Conservation (phyloP, 2,329 filamentous ascomycete genomes). For the Penicillium italicum region DNA sequence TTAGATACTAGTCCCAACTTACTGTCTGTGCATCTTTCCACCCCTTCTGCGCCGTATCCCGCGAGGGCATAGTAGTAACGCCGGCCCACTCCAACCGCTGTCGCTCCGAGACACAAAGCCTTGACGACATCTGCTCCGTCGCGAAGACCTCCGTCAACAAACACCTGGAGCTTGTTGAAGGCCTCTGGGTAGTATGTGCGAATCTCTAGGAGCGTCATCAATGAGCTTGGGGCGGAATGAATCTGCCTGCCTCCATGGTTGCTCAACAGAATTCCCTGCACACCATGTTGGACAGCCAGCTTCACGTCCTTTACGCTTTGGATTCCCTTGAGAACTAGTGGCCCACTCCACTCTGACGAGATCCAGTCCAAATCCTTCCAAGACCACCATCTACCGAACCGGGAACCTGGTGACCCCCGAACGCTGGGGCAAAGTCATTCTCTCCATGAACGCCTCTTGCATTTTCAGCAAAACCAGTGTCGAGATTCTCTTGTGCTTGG, state of each 20-base stretch:
- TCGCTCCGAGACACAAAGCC: conserved; percentile 50
- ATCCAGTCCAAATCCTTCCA: conserved; percentile 9
- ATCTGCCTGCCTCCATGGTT: conserved; percentile 55
- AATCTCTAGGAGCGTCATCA: conserved; percentile 50
- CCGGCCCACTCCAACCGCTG: conserved; percentile 49
- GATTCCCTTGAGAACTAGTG: conserved; percentile 17
- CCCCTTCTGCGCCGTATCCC: conserved; percentile 21
- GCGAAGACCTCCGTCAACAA: conserved; percentile 51
- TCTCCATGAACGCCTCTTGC: conserved; percentile 5
- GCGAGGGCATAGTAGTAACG: conserved; percentile 22
- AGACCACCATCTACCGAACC: conserved; percentile 17
- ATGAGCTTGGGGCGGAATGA: conserved; percentile 46
- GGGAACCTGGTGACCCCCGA: conserved; percentile 15
- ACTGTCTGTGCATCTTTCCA: conserved; percentile 18
- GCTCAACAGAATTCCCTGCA: conserved; percentile 49
- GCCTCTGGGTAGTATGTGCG: conserved; percentile 48
- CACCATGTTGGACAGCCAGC: conserved; percentile 14
- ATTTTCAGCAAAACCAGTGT: not conserved
- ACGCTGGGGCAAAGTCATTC: conserved; percentile 15
- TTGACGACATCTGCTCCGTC: conserved; percentile 54
- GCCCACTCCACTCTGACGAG: conserved; percentile 1
- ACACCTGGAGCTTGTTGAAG: conserved; percentile 48
- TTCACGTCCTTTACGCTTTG: conserved; percentile 18
- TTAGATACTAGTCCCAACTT: not conserved
- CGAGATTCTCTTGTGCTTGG: conserved; percentile 15